A percentile compares a stretch with the other conserved stretches of the same genome.
Conservation (phyloP, 495 filamentous ascomycete species). For the Elaphomyces granulatus region DNA sequence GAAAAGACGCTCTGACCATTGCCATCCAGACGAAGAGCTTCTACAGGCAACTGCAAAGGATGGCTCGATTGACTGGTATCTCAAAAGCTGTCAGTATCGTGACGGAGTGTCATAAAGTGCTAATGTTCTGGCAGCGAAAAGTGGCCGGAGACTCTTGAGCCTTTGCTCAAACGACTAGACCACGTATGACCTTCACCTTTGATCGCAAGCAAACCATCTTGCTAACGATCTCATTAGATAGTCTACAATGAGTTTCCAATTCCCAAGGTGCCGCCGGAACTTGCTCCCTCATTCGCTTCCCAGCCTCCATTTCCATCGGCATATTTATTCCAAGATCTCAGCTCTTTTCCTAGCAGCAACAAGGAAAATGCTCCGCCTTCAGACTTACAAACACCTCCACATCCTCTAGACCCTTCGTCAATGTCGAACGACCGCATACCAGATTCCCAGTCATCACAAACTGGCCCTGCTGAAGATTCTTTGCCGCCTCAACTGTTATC, state of each 20-base stretch:
- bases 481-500: constrained; percentile 50
- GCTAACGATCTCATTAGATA: constrained; percentile 26
- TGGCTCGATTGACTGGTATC: constrained; percentile 56
- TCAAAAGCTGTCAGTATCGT: constrained; percentile 1
- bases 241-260: constrained; percentile 39
- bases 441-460: constrained; percentile 34
- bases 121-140: constrained; percentile 24
- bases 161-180: constrained; percentile 38
- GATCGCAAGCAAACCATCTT: neutral
- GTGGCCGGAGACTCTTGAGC: constrained; percentile 39
- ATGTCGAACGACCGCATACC: constrained; percentile 31
- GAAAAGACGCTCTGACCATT: too few relatives aligned
- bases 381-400: constrained; percentile 19
- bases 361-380: constrained; percentile 38
- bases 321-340: constrained; percentile 23
- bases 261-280: constrained; percentile 25
- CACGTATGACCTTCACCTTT: constrained; percentile 22
- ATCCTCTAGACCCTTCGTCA: constrained; percentile 15
- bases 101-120: neutral
- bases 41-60: constrained; percentile 49
- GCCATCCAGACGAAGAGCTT: constrained; percentile 46
- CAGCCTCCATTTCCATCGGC: constrained; percentile 17
- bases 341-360: constrained; percentile 26
- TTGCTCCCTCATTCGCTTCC: constrained; percentile 8
- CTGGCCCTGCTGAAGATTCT: constrained; percentile 28